These are phyloP conservation scores for Gautieria morchelliformis DNA, from an alignment of 768 basidiomycete genomes.

Conservation along the genomic window DNA sequence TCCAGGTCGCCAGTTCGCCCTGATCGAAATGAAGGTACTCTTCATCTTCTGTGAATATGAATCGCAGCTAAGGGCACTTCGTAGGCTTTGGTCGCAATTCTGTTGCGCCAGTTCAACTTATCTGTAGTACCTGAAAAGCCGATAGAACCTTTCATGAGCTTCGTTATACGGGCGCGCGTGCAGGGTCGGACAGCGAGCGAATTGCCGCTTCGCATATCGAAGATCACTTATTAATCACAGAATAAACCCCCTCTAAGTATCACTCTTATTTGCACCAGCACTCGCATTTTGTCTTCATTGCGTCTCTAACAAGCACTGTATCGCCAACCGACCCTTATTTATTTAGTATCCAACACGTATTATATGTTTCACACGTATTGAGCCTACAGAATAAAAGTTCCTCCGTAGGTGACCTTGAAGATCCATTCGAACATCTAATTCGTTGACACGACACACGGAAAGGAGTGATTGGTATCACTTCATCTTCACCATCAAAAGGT, in stretches of 20 bases:
- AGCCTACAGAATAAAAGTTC: too few relatives aligned
- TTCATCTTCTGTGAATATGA: slow-evolving; percentile 14
- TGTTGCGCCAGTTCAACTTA: slow-evolving; percentile 48
- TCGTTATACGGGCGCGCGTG: slow-evolving; percentile 52
- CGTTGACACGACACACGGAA: too few relatives aligned
- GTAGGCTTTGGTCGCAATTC: slow-evolving; percentile 35
- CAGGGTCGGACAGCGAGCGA: slow-evolving; percentile 44
- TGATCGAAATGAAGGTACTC: slow-evolving; percentile 50
- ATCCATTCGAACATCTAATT: too few relatives aligned
- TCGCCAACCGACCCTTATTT: background rate
- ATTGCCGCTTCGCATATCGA: slow-evolving; percentile 28
- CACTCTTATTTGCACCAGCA: background rate
- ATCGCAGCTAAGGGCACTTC: background rate
- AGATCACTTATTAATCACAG: background rate
- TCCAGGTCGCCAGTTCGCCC: slow-evolving; percentile 49
- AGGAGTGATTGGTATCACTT: background rate
- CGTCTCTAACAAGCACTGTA: background rate
- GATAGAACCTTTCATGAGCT: slow-evolving; percentile 57
- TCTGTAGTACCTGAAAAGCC: slow-evolving; percentile 30
- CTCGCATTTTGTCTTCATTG: background rate
- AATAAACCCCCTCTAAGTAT: background rate
- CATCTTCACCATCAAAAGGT: slow-evolving; percentile 43
- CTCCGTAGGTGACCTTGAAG: too few relatives aligned
- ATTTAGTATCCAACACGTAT: background rate
- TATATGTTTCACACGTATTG: background rate